Evolutionary conservation across 2,329 filamentous ascomycete genomes (phyloP).

Genomic region (Helotiales sp.): DNA sequence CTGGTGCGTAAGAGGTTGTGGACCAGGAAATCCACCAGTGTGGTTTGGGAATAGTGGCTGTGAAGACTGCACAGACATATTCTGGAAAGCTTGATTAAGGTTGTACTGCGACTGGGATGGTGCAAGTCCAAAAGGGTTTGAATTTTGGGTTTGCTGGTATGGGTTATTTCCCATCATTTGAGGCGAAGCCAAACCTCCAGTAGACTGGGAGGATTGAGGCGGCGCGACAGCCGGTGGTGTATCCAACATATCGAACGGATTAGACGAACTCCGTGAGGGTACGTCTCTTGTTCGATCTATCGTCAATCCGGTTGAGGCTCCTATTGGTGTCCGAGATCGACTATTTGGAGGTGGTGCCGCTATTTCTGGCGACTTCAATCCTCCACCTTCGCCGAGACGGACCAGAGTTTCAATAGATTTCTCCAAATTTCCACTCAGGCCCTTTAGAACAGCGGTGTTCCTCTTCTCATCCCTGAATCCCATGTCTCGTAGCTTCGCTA

Average conservation of each 20-base stretch:
- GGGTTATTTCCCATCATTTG: slow-evolving; percentile 46
- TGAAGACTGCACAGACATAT: slow-evolving; percentile 65
- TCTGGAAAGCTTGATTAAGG: slow-evolving; percentile 70
- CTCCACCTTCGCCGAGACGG: slow-evolving; percentile 74
- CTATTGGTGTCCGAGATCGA: slow-evolving; percentile 60
- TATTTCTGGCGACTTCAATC: slow-evolving; percentile 23
- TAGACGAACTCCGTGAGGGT: slow-evolving; percentile 54
- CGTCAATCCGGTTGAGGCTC: slow-evolving; percentile 40
- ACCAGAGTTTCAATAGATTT: slow-evolving; percentile 84
- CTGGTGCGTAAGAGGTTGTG: slow-evolving; percentile 48
- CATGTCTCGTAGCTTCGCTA: slow-evolving; percentile 83
- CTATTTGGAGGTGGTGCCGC: slow-evolving; percentile 33
- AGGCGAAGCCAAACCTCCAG: slow-evolving; percentile 62
- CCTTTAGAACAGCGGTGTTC: slow-evolving; percentile 81
- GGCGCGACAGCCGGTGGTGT: slow-evolving; percentile 51
- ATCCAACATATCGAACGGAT: slow-evolving; percentile 68
- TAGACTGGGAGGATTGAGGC: slow-evolving; percentile 69
- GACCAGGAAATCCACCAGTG: slow-evolving; percentile 63
- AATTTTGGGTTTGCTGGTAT: slow-evolving; percentile 43
- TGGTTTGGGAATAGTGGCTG: slow-evolving; percentile 76
- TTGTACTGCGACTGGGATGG: slow-evolving; percentile 50
- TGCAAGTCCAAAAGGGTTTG: slow-evolving; percentile 71
- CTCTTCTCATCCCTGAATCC: slow-evolving; percentile 84
- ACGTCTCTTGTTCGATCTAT: slow-evolving; percentile 37
- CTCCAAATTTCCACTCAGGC: slow-evolving; percentile 83